Percentiles rank a stretch among this genome's conserved stretches.
Conservation (phyloP, 208 protist genomes). For the Wallacemonas collosoma region DNA sequence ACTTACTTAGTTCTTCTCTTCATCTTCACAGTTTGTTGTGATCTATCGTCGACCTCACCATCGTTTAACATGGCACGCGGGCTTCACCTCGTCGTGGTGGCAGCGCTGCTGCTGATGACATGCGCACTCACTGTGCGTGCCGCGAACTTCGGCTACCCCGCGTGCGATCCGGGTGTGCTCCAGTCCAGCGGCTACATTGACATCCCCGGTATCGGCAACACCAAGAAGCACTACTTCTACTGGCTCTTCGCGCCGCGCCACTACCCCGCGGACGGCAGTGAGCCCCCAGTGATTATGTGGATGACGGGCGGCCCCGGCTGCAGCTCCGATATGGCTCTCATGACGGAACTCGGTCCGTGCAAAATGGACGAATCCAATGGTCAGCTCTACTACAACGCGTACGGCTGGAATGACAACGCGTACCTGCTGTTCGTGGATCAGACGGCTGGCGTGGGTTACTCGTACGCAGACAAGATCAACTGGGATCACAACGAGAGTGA, state of each 20-base stretch:
- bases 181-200: constrained; percentile 82
- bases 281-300: constrained; percentile 82
- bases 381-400: constrained; percentile 58
- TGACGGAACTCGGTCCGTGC: constrained; percentile 85
- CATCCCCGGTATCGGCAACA: constrained; percentile 48
- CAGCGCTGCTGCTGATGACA: constrained; percentile 10
- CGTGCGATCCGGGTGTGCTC: constrained; percentile 47
- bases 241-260: constrained; percentile 83
- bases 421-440: constrained; percentile 93
- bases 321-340: constrained; percentile 63
- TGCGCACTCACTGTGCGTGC: background rate
- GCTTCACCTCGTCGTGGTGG: background rate
- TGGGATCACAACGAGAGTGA: constrained; percentile 68
- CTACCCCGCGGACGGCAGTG: constrained; percentile 36
- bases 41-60: too few relatives aligned
- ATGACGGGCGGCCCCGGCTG: constrained; percentile 93
- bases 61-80: background rate
- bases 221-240: constrained; percentile 87
- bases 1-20: too few relatives aligned
- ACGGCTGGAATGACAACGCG: constrained; percentile 82
- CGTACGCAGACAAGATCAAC: constrained; percentile 52
- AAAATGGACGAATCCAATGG: constrained; percentile 53
- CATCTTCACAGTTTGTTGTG: too few relatives aligned
- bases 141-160: constrained; percentile 30
- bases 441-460: constrained; percentile 88